Evolutionary conservation across 768 basidiomycete genomes (phyloP).

Genomic region (Calocera cornea): DNA sequence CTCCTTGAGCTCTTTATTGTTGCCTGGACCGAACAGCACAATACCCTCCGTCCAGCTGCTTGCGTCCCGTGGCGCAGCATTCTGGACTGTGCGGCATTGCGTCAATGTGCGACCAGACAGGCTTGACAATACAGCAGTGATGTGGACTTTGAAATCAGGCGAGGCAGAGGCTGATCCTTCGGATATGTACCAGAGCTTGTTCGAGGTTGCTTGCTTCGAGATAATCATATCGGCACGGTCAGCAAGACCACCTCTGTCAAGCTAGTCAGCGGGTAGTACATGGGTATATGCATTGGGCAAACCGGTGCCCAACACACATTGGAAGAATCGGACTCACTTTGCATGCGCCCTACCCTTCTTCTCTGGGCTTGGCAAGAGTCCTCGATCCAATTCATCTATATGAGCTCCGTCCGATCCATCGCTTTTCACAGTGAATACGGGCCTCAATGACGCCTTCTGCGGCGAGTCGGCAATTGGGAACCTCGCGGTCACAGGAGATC

Average conservation of each 20-base stretch:
- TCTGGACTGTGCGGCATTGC: background rate
- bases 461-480: background rate
- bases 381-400: background rate
- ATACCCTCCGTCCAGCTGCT: background rate
- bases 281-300: background rate
- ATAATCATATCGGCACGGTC: background rate
- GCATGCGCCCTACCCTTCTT: background rate
- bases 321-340: background rate
- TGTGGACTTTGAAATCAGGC: background rate
- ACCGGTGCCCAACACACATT: background rate
- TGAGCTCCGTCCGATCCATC: background rate
- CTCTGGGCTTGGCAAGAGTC: background rate
- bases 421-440: background rate
- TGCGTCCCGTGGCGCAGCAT: background rate
- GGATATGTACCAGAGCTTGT: slow-evolving; percentile 1
- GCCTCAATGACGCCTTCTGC: background rate
- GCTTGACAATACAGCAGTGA: background rate
- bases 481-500: background rate
- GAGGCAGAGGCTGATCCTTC: background rate
- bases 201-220: background rate
- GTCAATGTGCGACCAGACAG: background rate
- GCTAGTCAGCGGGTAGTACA: background rate
- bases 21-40: background rate
- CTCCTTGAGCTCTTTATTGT: background rate
- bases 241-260: background rate